A percentile compares a stretch with the other conserved stretches of the same genome.
These are phyloP conservation scores for Talaromyces marneffei DNA, from an alignment of 2,329 filamentous ascomycete species.

Conservation along the genomic window DNA sequence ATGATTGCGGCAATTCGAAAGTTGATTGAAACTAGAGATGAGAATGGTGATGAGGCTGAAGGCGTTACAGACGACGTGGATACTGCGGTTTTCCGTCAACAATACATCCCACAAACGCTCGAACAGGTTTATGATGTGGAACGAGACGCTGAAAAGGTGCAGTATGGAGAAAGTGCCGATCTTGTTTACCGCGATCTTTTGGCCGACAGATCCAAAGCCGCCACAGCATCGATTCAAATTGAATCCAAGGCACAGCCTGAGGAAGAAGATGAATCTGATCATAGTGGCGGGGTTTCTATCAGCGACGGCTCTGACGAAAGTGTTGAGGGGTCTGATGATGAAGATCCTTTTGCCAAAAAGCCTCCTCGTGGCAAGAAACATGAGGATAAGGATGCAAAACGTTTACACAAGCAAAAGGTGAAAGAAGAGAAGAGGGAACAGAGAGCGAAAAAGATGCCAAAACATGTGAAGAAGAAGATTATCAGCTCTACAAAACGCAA, in stretches of 20 bases:
- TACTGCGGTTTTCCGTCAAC: conserved; percentile 87
- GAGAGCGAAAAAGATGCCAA: conserved; percentile 91
- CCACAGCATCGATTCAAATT: not conserved
- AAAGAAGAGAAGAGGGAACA: conserved; percentile 96
- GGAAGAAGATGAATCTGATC: conserved; percentile 33
- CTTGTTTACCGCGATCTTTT: conserved; percentile 81
- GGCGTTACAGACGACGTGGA: conserved; percentile 61
- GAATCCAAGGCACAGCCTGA: conserved; percentile 25
- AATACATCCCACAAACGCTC: conserved; percentile 93
- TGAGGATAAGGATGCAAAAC: conserved; percentile 86
- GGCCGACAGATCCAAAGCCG: conserved; percentile 49
- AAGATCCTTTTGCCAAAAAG: conserved; percentile 55
- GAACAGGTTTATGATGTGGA: conserved; percentile 97
- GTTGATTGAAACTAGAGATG: conserved; percentile 55
- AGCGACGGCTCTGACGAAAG: conserved; percentile 41
- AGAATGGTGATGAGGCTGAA: conserved; percentile 47
- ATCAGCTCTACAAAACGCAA: conserved; percentile 48
- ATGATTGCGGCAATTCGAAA: conserved; percentile 60
- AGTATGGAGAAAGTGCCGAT: conserved; percentile 69
- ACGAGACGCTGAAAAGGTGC: conserved; percentile 74
- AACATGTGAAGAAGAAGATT: conserved; percentile 88
- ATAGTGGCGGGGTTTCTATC: conserved; percentile 31
- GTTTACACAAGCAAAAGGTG: conserved; percentile 78
- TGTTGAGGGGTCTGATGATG: conserved; percentile 27
- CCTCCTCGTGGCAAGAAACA: conserved; percentile 74